A percentile compares a stretch with the other conserved stretches of the same genome.
Evolutionary conservation across 306 rosid genomes (phyloP).

Genomic region (Cyamopsis tetragonoloba): DNA sequence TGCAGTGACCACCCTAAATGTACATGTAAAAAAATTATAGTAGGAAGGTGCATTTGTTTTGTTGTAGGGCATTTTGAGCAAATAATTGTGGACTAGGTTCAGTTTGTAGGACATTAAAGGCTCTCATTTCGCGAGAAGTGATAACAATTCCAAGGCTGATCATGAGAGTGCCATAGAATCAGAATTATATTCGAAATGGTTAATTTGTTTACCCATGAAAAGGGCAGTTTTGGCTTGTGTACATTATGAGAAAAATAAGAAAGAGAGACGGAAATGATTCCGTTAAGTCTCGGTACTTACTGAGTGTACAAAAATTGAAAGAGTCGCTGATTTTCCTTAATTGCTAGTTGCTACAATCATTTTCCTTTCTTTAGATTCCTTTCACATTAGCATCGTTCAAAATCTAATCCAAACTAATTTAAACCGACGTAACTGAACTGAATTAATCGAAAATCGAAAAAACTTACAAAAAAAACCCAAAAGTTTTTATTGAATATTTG

Average conservation of each 20-base stretch:
- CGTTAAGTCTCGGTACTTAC: not conserved
- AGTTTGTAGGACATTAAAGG: slow-evolving; percentile 19
- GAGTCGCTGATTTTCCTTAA: not conserved
- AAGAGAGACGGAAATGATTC: not conserved
- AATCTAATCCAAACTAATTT: too few relatives aligned
- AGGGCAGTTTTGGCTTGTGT: slow-evolving; percentile 13
- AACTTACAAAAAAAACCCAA: too few relatives aligned
- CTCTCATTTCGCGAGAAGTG: slow-evolving; percentile 28
- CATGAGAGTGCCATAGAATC: slow-evolving; percentile 13
- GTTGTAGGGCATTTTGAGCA: not conserved
- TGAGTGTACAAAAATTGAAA: not conserved
- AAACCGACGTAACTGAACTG: too few relatives aligned
- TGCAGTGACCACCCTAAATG: too few relatives aligned
- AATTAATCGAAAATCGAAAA: too few relatives aligned
- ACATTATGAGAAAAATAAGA: not conserved
- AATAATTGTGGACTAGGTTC: slow-evolving; percentile 30
- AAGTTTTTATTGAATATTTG: too few relatives aligned
- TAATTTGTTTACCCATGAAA: not conserved
- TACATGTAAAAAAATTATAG: too few relatives aligned
- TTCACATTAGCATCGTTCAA: too few relatives aligned
- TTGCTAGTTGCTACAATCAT: too few relatives aligned
- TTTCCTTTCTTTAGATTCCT: too few relatives aligned
- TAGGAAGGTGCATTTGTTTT: not conserved
- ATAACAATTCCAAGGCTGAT: slow-evolving; percentile 30
- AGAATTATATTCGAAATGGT: not conserved